Conservation (phyloP, 2,329 filamentous ascomycete genomes). For the Xenoacremonium recifei region DNA sequence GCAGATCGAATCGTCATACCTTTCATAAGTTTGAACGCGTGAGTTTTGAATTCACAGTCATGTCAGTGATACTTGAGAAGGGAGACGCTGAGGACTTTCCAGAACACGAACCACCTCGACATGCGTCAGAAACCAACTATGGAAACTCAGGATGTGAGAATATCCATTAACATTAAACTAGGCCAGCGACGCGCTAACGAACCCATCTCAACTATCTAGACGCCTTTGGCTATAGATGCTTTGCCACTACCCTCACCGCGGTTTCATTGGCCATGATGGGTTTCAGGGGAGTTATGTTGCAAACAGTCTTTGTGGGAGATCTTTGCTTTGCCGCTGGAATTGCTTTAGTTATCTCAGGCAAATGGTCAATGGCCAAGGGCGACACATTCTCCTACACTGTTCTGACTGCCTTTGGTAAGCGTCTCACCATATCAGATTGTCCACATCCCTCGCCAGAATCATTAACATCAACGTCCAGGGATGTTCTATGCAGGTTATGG, state of each 20-base stretch:
- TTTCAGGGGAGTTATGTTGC: conserved; percentile 48
- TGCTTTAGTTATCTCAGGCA: conserved; percentile 52
- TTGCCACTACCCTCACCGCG: conserved; percentile 53
- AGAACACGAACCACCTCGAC: no score
- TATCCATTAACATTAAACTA: no score
- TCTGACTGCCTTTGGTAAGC: conserved; percentile 50
- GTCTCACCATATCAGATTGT: not conserved
- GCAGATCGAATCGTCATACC: no score
- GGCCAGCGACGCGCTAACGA: no score
- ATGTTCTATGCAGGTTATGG: conserved; percentile 12
- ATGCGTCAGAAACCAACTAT: no score
- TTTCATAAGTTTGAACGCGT: no score
- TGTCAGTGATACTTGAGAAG: no score
- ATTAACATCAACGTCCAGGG: not conserved
- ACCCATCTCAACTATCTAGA: no score
- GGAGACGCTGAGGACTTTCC: no score
- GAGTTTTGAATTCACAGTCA: no score
- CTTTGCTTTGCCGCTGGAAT: conserved; percentile 52
- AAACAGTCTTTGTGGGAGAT: conserved; percentile 52
- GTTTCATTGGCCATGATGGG: conserved; percentile 55
- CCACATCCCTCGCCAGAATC: not conserved
- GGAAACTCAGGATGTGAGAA: no score
- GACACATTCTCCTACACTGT: conserved; percentile 55
- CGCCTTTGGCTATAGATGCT: conserved; percentile 23
- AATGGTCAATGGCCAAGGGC: conserved; percentile 53